A percentile compares a stretch with the other conserved stretches of the same genome.
phyloP scores from a whole-genome alignment of 2,329 filamentous ascomycete species.

The Colletotrichum kahawae region DNA sequence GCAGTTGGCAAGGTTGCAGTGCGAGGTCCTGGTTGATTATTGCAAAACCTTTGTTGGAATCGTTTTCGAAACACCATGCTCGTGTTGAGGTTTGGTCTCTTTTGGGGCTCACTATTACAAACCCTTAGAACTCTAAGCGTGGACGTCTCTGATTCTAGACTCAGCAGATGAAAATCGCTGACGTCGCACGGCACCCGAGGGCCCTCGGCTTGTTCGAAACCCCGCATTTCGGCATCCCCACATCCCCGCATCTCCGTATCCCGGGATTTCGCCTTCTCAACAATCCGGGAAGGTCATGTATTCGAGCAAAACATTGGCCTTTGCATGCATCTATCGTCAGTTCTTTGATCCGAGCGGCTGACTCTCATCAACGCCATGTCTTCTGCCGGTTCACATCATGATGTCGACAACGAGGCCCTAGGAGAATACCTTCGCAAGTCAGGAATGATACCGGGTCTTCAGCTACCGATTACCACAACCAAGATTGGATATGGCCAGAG shows the following conservation, averaged over 20 bases:
- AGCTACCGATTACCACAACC: neutral
- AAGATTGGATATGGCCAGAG: neutral
- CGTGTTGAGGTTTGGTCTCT: neutral
- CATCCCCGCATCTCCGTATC: neutral
- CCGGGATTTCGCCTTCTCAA: neutral
- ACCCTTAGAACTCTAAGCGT: neutral
- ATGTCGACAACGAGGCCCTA: neutral
- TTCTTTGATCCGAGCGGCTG: neutral
- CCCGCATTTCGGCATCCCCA: neutral
- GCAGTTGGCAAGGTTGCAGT: neutral
- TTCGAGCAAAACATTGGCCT: neutral
- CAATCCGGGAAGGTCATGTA: neutral
- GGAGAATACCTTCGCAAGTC: neutral
- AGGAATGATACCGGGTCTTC: neutral
- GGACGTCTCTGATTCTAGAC: neutral
- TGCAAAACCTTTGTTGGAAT: neutral
- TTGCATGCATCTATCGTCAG: neutral
- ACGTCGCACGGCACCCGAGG: neutral
- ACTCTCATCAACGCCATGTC: neutral
- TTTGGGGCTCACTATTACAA: fast-evolving
- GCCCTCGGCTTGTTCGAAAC: neutral
- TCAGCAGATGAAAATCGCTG: neutral
- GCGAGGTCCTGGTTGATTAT: neutral
- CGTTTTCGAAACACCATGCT: neutral
- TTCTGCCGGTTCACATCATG: neutral